Conservation (phyloP, 192 early-diverging fungal genomes). For the Paraglomus occultum region DNA sequence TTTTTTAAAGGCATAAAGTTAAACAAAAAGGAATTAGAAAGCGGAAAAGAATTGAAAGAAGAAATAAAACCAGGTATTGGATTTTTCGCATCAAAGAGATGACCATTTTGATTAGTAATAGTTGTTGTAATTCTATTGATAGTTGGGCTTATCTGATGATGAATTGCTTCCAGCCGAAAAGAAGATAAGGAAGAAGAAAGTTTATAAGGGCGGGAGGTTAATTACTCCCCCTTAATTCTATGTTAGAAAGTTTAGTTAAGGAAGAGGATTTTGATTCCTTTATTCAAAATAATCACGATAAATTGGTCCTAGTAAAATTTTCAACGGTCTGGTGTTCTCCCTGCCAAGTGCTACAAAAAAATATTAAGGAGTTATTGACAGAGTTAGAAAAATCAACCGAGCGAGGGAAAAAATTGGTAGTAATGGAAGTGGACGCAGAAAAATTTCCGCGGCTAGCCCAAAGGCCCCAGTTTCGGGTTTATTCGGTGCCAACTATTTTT, state of each 20-base stretch:
- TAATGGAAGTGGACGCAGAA: conserved; percentile 7
- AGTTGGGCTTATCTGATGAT: background rate
- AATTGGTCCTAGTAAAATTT: conserved; percentile 1
- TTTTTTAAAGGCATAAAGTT: no score
- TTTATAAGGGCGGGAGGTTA: conserved; percentile 3
- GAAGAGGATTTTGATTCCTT: conserved; percentile 5
- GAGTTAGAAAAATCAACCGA: background rate
- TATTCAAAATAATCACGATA: background rate
- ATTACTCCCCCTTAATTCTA: background rate
- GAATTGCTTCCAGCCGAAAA: conserved; percentile 13
- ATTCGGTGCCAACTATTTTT: conserved; percentile 2
- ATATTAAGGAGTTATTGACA: conserved; percentile 1
- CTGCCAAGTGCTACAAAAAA: conserved; percentile 4
- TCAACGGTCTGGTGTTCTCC: conserved; percentile 2
- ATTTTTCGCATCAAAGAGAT: no score
- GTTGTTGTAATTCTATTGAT: no score
- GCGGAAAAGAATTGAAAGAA: no score
- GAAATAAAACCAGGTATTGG: no score
- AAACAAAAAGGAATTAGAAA: no score
- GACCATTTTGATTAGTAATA: no score
- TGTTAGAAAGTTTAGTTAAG: conserved; percentile 10
- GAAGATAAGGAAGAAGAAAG: conserved; percentile 19
- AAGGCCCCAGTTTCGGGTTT: background rate
- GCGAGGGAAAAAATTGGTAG: background rate
- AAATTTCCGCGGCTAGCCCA: conserved; percentile 5